Conservation (phyloP, 2,329 filamentous ascomycete species). For the Phialophora macrospora region DNA sequence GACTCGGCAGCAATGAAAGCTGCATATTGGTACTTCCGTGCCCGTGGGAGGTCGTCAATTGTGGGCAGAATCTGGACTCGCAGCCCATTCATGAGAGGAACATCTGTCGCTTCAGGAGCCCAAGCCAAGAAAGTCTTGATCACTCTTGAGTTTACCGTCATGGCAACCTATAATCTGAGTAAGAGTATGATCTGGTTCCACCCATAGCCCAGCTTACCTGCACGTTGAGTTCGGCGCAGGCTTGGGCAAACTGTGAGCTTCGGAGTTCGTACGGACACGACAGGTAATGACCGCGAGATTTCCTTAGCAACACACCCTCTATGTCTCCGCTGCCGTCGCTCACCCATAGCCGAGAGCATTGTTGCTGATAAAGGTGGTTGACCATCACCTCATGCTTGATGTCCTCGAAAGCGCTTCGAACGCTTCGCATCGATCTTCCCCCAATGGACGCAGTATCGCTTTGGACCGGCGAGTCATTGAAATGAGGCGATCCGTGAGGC, state of each 20-base stretch:
- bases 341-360: conserved; percentile 75
- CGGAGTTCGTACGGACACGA: conserved; percentile 70
- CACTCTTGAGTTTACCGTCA: conserved; percentile 79
- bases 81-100: conserved; percentile 77
- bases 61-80: conserved; percentile 75
- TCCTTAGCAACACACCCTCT: conserved; percentile 75
- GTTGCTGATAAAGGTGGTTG: conserved; percentile 80
- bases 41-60: conserved; percentile 70
- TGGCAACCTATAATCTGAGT: conserved; percentile 62
- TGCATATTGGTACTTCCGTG: conserved; percentile 78
- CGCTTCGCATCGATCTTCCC: conserved; percentile 51
- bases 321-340: conserved; percentile 69
- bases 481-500: not conserved
- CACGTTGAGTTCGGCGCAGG: conserved; percentile 72
- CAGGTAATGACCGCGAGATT: conserved; percentile 70
- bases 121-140: conserved; percentile 78
- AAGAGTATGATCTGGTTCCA: conserved; percentile 23
- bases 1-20: conserved; percentile 75
- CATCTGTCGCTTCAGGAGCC: conserved; percentile 73
- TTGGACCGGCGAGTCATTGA: conserved; percentile 51
- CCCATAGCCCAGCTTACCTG: conserved; percentile 57
- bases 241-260: conserved; percentile 66
- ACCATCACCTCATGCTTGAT: conserved; percentile 84
- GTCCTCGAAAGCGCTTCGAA: conserved; percentile 66
- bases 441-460: conserved; percentile 54